phyloP scores from a whole-genome alignment of 768 basidiomycete genomes.

The Leccinum incarnatum region DNA sequence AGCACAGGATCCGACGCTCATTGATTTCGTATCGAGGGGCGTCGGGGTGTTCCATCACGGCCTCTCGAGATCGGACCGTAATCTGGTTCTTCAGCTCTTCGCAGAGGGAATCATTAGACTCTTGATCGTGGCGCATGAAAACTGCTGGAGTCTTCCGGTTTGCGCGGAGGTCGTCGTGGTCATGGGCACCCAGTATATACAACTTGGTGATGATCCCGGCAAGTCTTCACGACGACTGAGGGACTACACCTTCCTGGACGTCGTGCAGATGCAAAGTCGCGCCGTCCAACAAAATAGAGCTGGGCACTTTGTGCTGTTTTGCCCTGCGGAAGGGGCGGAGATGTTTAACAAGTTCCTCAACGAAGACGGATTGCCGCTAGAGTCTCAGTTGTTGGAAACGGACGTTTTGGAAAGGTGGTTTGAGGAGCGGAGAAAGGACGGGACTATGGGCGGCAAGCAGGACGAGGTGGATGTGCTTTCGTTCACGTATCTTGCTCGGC shows the following conservation, averaged over 20 bases:
- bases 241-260: slow-evolving; percentile 78
- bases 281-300: slow-evolving; percentile 62
- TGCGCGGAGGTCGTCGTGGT: slow-evolving; percentile 79
- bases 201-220: slow-evolving; percentile 38
- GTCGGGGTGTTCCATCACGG: slow-evolving; percentile 86
- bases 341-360: slow-evolving; percentile 81
- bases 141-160: slow-evolving; percentile 88
- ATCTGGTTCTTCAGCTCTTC: slow-evolving; percentile 76
- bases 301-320: slow-evolving; percentile 82
- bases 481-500: slow-evolving; percentile 74
- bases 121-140: slow-evolving; percentile 77
- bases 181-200: slow-evolving; percentile 88
- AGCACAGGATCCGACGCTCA: slow-evolving; percentile 59
- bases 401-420: slow-evolving; percentile 50
- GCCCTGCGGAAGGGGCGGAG: slow-evolving; percentile 82
- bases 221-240: slow-evolving; percentile 62
- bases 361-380: slow-evolving; percentile 79
- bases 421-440: slow-evolving; percentile 35
- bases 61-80: slow-evolving; percentile 62
- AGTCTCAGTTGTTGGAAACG: slow-evolving; percentile 68
- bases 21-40: slow-evolving; percentile 78
- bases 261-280: slow-evolving; percentile 89
- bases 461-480: slow-evolving; percentile 74
- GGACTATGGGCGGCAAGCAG: slow-evolving; percentile 50
- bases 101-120: slow-evolving; percentile 76